Evolutionary conservation across 2,329 filamentous ascomycete species (phyloP), one percentile per base, ranked within the genome.

Genomic region (Diplodia sapinea): DNA sequence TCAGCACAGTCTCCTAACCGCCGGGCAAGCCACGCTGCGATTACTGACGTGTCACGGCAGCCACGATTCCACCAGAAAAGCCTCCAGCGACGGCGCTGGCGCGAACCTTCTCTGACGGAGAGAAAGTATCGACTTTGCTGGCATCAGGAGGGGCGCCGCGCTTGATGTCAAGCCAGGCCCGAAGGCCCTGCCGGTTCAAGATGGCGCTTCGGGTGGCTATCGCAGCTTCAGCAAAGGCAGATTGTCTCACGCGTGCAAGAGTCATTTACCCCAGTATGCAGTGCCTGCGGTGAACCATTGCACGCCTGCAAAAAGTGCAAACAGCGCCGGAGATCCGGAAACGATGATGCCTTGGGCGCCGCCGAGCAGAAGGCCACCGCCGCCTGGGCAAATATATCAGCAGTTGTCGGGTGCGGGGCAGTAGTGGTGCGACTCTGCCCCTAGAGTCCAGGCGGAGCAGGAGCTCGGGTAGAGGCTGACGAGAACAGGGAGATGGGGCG

Each of bases 201-300:
- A 83, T 72, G 12, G 75, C 71, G n/a, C 75, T 73, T 12, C 82
- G 78, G 31, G 73, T 70, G 7, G 69, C 72, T 73, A n/a, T 17
- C 12, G n/a, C 4, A 12, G 47, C 38, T 67, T 33, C 36, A 70
- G 65, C 55, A 43, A 38, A 17, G 52, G 20, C 31, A 12, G 11
- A n/a, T n/a, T 11, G 61, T 31, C 20, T 20, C 26, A 33, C 31
- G 9, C 52, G 40, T 43, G 3, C 29, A 12, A 26, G 62, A 26
- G 9, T 20, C 17, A 9, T 26, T 65, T 52, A 67, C 65, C 65
- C 84, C 89, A 94, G 76, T 89, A 97, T 17, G 87, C 91, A 56
- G 86, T 87, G 43, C 92, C 92, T 49, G 96, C 84, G 51, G 87
- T 85, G 78, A 92, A 92, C 87, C 92, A 97, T 80, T 96, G 93